phyloP scores from a whole-genome alignment of 345 rosid genomes.

The Theobroma cacao region DNA sequence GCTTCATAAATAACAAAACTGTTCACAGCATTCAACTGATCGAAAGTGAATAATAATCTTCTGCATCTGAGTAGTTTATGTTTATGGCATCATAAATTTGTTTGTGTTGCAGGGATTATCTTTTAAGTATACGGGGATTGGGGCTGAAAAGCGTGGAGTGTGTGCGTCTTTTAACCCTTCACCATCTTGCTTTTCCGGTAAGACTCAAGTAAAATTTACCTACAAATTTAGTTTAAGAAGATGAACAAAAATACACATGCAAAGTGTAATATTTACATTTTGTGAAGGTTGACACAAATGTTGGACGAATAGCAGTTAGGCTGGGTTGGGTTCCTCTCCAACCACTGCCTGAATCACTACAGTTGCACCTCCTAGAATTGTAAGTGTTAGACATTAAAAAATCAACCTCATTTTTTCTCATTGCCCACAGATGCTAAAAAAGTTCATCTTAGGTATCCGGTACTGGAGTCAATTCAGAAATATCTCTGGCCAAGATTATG shows the following conservation, averaged over 20 bases:
- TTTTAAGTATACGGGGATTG: slow-evolving; percentile 76
- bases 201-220: slow-evolving; percentile 28
- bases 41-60: not conserved
- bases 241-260: slow-evolving; percentile 12
- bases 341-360: slow-evolving; percentile 91
- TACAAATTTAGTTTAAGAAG: slow-evolving; percentile 7
- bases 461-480: slow-evolving; percentile 85
- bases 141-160: slow-evolving; percentile 98
- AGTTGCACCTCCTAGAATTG: slow-evolving; percentile 89
- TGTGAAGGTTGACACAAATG: slow-evolving; percentile 90
- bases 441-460: slow-evolving; percentile 61
- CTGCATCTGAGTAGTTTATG: not conserved
- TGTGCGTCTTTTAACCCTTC: slow-evolving; percentile 88
- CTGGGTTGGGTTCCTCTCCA: slow-evolving; percentile 97
- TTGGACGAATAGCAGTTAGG: slow-evolving; percentile 94
- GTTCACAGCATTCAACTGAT: not conserved
- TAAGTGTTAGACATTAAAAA: slow-evolving; percentile 37
- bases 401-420: slow-evolving; percentile 3
- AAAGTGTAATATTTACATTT: slow-evolving; percentile 15
- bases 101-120: slow-evolving; percentile 64
- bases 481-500: slow-evolving; percentile 97
- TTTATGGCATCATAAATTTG: slow-evolving; percentile 13
- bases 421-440: slow-evolving; percentile 23
- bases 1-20: not conserved
- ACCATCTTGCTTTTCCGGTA: slow-evolving; percentile 92